Conservation (phyloP, 805 yeast genomes). For the Cyberlindnera galapagoensis region DNA sequence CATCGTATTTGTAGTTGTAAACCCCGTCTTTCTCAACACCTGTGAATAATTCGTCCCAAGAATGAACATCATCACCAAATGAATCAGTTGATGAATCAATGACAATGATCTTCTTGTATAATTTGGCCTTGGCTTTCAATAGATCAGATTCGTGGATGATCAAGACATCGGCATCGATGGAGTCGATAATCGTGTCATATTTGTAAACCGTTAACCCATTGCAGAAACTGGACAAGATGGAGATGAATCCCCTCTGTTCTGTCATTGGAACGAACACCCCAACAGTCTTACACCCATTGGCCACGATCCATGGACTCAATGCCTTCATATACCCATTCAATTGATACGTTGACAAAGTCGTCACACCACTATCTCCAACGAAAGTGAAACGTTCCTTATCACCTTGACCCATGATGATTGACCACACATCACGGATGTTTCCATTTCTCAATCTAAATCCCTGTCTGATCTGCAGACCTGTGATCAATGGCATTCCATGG, state of each 20-base stretch:
- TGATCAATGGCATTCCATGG: constrained; percentile 58
- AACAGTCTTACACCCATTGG: constrained; percentile 18
- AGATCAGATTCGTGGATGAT: constrained; percentile 24
- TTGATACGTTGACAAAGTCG: constrained; percentile 14
- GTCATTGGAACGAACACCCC: constrained; percentile 25
- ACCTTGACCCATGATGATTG: constrained; percentile 33
- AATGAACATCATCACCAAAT: no score
- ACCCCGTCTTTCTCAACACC: constrained; percentile 8
- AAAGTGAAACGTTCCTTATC: constrained; percentile 20
- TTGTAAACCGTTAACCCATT: constrained; percentile 35
- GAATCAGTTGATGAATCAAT: constrained; percentile 22
- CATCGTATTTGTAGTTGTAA: constrained; percentile 24
- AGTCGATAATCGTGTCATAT: constrained; percentile 28
- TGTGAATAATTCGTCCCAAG: no score
- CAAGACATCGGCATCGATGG: constrained; percentile 26
- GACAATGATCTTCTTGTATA: constrained; percentile 29
- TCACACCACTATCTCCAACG: constrained; percentile 18
- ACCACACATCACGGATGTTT: constrained; percentile 69
- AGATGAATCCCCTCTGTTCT: constrained; percentile 30
- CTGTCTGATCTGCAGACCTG: constrained; percentile 61
- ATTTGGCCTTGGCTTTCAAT: constrained; percentile 18
- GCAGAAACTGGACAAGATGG: constrained; percentile 39
- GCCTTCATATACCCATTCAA: constrained; percentile 27
- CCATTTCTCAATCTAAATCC: constrained; percentile 71
- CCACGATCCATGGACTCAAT: constrained; percentile 16